phyloP scores from a whole-genome alignment of 768 basidiomycete species.

The Megacollybia marginata region DNA sequence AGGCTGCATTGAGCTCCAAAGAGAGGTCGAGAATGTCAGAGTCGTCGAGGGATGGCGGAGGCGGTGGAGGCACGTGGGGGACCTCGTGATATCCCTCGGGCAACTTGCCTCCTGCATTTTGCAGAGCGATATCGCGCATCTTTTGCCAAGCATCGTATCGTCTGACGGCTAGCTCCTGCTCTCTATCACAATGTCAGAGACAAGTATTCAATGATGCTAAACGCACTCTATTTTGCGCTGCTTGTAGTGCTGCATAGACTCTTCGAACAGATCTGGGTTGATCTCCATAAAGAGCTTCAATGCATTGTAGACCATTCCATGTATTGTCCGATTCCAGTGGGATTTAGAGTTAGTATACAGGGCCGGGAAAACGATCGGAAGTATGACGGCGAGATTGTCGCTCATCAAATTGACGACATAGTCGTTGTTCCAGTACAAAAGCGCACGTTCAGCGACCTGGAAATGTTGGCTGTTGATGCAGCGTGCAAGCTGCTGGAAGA shows the following conservation, averaged over 20 bases:
- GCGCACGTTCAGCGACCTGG: slow-evolving; percentile 95
- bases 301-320: slow-evolving; percentile 98
- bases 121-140: slow-evolving; percentile 67
- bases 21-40: slow-evolving; percentile 82
- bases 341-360: slow-evolving; percentile 93
- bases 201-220: background rate
- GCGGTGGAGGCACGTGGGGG: slow-evolving; percentile 67
- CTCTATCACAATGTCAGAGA: slow-evolving; percentile 37
- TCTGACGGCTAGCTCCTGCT: slow-evolving; percentile 76
- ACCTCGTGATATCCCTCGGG: slow-evolving; percentile 67
- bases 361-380: slow-evolving; percentile 96
- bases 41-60: slow-evolving; percentile 73
- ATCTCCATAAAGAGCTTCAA: slow-evolving; percentile 99
- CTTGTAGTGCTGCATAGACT: slow-evolving; percentile 89
- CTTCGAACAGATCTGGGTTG: slow-evolving; percentile 93
- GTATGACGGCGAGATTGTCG: slow-evolving; percentile 80
- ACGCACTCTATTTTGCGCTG: slow-evolving; percentile 79
- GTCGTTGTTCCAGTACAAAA: slow-evolving; percentile 99
- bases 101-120: slow-evolving; percentile 59
- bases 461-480: slow-evolving; percentile 99
- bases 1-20: slow-evolving; percentile 80
- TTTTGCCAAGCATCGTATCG: slow-evolving; percentile 90
- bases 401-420: slow-evolving; percentile 99
- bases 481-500: slow-evolving; percentile 91
- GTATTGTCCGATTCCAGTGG: slow-evolving; percentile 99